Base-by-base conservation (phyloP, 140 eudicot species). In the Cichorium intybus region DNA sequence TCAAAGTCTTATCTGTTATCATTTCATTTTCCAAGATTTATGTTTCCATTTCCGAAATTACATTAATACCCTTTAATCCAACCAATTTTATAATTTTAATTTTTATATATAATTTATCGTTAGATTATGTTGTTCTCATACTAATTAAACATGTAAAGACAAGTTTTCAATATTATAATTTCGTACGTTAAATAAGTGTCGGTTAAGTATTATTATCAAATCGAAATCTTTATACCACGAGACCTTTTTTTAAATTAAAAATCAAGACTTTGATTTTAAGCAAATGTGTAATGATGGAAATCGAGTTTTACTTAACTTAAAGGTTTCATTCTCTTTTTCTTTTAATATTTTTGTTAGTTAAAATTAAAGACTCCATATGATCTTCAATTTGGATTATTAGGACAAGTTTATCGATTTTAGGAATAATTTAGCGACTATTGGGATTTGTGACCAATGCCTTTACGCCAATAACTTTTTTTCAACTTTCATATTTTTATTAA, bases 1-100 rank as follows among this genome's bases (percentile, higher is more conserved):
- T 67, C 52, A 75, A 68, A 59, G 75, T 75, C 80, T 75, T 75
- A 59, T 68, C 80, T 60, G 10, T 28, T 60, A 67, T 75, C 75
- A 75, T 75, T 75, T 75, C 80, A 67, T 60, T 75, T 75, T 75
- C 80, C 80, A 75, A 75, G 64, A 66, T 31, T 73, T 73, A 64
- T 29, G 46, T 20, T 34, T 2, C 4, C 35, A 29, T 46, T 43
- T 5, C 14, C 20, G 0, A 31, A 9, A 9, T 63, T 62, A 61
- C 70, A 16, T 34, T 49, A 24, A 41, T 60, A 23, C 68, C 69
- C 67, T 37, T 31, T 16, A 8, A 4, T 3, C 49, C 7, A 27
- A 27, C 31, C 6, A 27, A 27, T 7, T 0, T 8, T 34, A 7
- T 34, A 34, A 34, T 7, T 34, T 34, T 34, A 34, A 7, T 34